A percentile compares a stretch with the other conserved stretches of the same genome.
Conservation (phyloP, 179 eudicot species). For the Beta corolliflora region DNA sequence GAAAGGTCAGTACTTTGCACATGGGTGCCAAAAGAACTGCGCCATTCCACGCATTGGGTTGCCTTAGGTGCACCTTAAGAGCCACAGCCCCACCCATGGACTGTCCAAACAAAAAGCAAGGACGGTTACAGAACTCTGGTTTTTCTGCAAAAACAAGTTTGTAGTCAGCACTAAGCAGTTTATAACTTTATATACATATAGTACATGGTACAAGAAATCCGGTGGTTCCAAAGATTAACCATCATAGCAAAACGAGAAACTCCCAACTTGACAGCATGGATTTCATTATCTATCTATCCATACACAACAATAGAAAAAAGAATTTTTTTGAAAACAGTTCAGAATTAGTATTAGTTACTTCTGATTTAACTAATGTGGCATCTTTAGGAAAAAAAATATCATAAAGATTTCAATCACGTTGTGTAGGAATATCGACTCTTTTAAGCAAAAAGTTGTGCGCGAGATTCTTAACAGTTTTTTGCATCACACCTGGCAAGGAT, state of each 20-base stretch:
- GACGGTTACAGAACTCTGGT: conserved; percentile 54
- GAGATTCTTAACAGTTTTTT: too few relatives aligned
- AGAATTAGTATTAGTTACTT: background rate
- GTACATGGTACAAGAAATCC: background rate
- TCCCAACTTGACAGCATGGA: background rate
- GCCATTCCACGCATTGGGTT: conserved; percentile 87
- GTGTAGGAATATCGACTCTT: background rate
- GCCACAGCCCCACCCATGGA: conserved; percentile 99
- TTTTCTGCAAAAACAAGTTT: conserved; percentile 46
- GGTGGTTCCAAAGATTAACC: background rate
- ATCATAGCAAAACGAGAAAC: background rate
- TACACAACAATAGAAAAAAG: background rate
- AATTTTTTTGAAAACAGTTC: background rate
- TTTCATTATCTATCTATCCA: background rate
- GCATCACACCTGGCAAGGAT: background rate
- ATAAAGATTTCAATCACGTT: background rate
- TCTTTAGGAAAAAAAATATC: background rate
- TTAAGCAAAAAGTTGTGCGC: too few relatives aligned
- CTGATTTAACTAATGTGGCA: background rate
- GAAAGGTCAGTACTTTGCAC: conserved; percentile 72
- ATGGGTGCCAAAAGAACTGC: conserved; percentile 95
- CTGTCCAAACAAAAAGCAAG: conserved; percentile 82
- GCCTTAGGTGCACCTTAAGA: conserved; percentile 85
- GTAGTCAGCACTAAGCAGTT: background rate
- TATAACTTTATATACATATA: background rate